A percentile compares a stretch with the other conserved stretches of the same genome.
phyloP scores from a whole-genome alignment of 2,329 filamentous ascomycete genomes.

The Podosphaera fusca region DNA sequence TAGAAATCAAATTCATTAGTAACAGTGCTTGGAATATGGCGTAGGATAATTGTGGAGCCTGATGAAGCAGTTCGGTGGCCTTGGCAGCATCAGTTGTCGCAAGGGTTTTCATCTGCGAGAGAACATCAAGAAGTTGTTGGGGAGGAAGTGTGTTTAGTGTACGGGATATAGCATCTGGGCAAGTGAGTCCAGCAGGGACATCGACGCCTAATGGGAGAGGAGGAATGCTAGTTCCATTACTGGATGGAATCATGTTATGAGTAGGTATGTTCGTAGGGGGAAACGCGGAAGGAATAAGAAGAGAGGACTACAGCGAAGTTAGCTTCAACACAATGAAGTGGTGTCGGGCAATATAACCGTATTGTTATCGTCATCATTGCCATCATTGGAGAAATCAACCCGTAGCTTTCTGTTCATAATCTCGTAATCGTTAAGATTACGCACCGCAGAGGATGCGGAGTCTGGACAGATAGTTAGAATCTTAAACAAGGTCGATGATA shows the following conservation, averaged over 20 bases:
- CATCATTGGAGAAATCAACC: constrained; percentile 90
- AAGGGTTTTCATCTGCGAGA: constrained; percentile 82
- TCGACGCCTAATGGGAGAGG: constrained; percentile 69
- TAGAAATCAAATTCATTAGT: constrained; percentile 78
- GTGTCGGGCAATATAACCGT: constrained; percentile 1
- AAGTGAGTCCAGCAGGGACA: constrained; percentile 58
- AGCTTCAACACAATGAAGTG: not conserved
- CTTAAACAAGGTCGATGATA: constrained; percentile 1
- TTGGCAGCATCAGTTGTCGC: constrained; percentile 62
- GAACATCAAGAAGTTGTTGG: constrained; percentile 74
- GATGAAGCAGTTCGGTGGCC: constrained; percentile 64
- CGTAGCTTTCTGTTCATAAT: constrained; percentile 84
- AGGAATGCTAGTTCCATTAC: constrained; percentile 34
- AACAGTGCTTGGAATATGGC: constrained; percentile 88
- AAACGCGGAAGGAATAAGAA: constrained; percentile 16
- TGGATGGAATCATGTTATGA: not conserved
- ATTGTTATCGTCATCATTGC: constrained; percentile 33
- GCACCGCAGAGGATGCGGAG: constrained; percentile 75
- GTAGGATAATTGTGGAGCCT: constrained; percentile 81
- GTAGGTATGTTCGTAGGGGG: constrained; percentile 11
- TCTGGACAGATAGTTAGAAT: constrained; percentile 20
- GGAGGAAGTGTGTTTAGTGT: constrained; percentile 73
- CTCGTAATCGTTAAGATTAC: constrained; percentile 87
- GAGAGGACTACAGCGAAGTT: constrained; percentile 10
- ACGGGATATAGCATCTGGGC: constrained; percentile 75